Conservation (phyloP, 331 rosid genomes). For the Quercus tomentella region DNA sequence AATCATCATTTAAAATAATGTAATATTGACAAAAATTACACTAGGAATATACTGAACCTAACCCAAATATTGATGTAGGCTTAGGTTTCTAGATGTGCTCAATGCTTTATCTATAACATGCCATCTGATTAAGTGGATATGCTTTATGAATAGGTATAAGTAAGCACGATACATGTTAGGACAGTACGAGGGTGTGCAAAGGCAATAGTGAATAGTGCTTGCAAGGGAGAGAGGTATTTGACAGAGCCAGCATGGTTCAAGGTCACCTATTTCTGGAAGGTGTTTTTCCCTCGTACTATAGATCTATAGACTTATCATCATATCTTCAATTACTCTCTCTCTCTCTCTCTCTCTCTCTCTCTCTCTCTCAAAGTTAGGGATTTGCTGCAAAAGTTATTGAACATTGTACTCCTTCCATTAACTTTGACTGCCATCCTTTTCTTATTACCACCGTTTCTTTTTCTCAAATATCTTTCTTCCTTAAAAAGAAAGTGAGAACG, state of each 20-base stretch:
- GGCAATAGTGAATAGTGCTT: conserved; percentile 26
- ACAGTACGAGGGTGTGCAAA: conserved; percentile 16
- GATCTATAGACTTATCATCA: too few relatives aligned
- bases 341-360: too few relatives aligned
- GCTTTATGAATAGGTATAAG: conserved; percentile 16
- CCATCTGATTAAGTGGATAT: too few relatives aligned
- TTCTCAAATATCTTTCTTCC: conserved; percentile 23
- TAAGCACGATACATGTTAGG: conserved; percentile 16
- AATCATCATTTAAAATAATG: too few relatives aligned
- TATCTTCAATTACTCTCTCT: too few relatives aligned
- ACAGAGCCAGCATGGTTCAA: conserved; percentile 39
- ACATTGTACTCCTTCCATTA: conserved; percentile 23
- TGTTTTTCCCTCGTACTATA: conserved; percentile 10
- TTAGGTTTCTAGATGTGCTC: too few relatives aligned
- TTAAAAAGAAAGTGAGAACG: conserved; percentile 15
- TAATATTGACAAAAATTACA: too few relatives aligned
- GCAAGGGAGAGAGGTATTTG: conserved; percentile 29
- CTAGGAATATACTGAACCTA: too few relatives aligned
- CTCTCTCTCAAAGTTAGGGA: neutral
- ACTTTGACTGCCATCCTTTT: conserved; percentile 8
- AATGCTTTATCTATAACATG: too few relatives aligned
- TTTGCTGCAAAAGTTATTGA: neutral
- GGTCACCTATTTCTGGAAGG: conserved; percentile 25
- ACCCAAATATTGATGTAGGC: too few relatives aligned
- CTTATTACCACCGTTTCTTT: conserved; percentile 18